These are phyloP conservation scores for Epithemia pelagica DNA, from an alignment of 108 stramenopile species.

Conservation along the genomic window DNA sequence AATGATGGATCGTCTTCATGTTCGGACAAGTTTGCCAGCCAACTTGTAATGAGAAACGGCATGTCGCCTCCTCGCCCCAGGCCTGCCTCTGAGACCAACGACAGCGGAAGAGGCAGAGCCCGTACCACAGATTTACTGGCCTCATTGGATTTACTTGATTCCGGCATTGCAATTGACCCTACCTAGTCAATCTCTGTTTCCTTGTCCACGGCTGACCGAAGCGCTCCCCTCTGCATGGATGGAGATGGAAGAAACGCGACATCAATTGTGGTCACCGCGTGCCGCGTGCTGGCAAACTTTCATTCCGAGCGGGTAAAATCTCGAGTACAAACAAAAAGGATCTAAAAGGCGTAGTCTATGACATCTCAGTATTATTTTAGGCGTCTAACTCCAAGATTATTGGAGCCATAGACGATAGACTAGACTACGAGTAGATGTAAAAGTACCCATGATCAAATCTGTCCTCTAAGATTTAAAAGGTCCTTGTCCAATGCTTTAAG, in stretches of 20 bases:
- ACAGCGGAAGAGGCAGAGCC: neutral
- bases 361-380: neutral
- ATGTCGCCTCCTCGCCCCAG: conserved; percentile 21
- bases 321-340: neutral
- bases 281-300: neutral
- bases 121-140: neutral
- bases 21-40: conserved; percentile 67
- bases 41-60: conserved; percentile 79
- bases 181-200: neutral
- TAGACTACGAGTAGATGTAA: too few species aligned
- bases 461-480: conserved; percentile 18
- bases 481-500: conserved; percentile 21
- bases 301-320: neutral
- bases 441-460: conserved; percentile 9
- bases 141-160: neutral
- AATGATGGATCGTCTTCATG: conserved; percentile 26
- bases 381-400: neutral
- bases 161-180: neutral
- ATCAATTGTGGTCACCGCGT: neutral
- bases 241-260: neutral
- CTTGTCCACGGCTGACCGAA: neutral
- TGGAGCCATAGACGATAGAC: too few species aligned
- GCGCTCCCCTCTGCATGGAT: neutral
- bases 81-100: neutral
- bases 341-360: neutral